Base-by-base conservation (phyloP, 768 basidiomycete species). In the Russula vinacea region DNA sequence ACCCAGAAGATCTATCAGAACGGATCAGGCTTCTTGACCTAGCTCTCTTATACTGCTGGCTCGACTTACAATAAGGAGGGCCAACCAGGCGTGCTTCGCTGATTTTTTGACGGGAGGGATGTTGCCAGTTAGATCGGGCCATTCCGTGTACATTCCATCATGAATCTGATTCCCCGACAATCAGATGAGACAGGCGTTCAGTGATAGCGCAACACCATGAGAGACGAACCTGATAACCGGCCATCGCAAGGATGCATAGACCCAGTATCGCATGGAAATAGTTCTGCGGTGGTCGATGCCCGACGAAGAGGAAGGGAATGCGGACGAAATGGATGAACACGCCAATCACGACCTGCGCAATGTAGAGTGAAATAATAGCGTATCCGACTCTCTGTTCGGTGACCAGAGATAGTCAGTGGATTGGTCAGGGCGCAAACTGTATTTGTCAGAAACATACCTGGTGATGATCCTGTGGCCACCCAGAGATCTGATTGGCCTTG, bases 251-350 rank as follows among this genome's bases (percentile, higher is more conserved):
- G 57, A 85, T 86, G 0, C 74, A 72, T 8, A 86, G 71, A 2
- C 86, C 86, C 26, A 87, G 68, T 3, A 80, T 60, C 10, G 78
- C 82, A 58, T 79, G 78, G 40, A 73, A 37, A 62, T 77, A 77
- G 62, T 78, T 78, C 64, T 79, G 78, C 7, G 80, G 78, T 73
- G 73, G 72, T 69, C 57, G 66, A 24, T 61, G 57, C 39, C 59
- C 76, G 76, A 66, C 68, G 69, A 73, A 78, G 73, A 71, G 72
- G 24, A 75, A 53, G 1, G 75, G 73, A 0, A 71, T 65, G 70
- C 87, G 87, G 73, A 82, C 64, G 56, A 71, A 81, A 72, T 88
- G 85, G 51, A 84, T 80, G 71, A 82, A 56, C 1, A 72, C 61
- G 24, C 86, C 86, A 32, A 84, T 65, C 3, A 75, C 4, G 40